Base-by-base conservation (phyloP, 2,329 filamentous ascomycete genomes). In the Drechslera avenae region DNA sequence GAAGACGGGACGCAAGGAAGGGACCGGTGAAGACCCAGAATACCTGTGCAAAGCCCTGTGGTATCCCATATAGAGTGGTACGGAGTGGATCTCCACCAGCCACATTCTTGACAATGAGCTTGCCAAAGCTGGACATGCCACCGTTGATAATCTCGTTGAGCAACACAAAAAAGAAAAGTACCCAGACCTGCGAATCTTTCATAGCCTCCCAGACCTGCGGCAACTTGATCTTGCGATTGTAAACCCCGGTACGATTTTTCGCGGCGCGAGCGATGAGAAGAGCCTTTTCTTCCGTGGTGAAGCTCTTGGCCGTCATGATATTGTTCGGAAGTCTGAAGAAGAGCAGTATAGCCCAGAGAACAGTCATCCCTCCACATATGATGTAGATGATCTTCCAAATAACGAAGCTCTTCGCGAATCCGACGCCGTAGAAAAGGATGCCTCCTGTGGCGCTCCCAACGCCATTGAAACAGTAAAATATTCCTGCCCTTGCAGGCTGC, bases 131-230 rank as follows among this genome's bases (percentile, higher is more conserved):
- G 4, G 81, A 77, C 7, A 82, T 66, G 0, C 81, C 82, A 3
- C 80, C 80, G 40, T 77, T 84, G 55, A 83, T 76, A 2, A 75
- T 68, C 57, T 84, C 81, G 48, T 84, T 84, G 14, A 82, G 65
- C 0, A 84, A 66, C 3, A 75, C 75, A 45, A 76, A 80, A 1
- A 78, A 51, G 44, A 77, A 76, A 4, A 78, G 53, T 1, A 79
- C 64, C 75, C 76, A 78, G 5, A 79, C 71, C 57, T 79, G 76
- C 0, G 75, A 69, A 44, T 80, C 78, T 4, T 65, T 31, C 5
- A 79, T 60, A 0, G 79, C 78, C 56, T 82, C 80, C 0, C 73
- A 71, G 30, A 82, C 76, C 50, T 82, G 80, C 10, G 73, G 68
- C 58, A 67, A 72, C 50, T 81, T 81, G 59, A 82, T 78, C 1